phyloP scores from a whole-genome alignment of 208 protist genomes.

The Leishmania major region DNA sequence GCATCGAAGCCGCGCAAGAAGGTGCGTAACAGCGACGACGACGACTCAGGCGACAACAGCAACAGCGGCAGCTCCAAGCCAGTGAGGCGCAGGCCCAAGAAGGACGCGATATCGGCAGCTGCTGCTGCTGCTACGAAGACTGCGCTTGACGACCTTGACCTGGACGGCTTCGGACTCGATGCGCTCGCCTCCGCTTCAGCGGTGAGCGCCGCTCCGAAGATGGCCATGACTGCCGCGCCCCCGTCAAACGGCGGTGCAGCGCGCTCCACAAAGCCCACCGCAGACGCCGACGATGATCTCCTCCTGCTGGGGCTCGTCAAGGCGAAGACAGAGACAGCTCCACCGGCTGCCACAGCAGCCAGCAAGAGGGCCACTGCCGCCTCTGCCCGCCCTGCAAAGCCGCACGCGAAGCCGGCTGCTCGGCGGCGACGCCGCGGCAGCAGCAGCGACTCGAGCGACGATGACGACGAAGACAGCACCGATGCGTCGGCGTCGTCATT shows the following conservation, averaged over 20 bases:
- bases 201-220: constrained; percentile 3
- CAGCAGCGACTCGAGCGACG: constrained; percentile 15
- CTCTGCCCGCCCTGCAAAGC: constrained; percentile 3
- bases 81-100: constrained; percentile 12
- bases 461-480: constrained; percentile 18
- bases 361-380: neutral
- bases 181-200: constrained; percentile 31
- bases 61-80: constrained; percentile 15
- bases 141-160: constrained; percentile 59
- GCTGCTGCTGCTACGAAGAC: constrained; percentile 1
- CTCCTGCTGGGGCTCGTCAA: constrained; percentile 29
- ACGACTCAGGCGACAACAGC: constrained; percentile 4
- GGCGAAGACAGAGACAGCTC: constrained; percentile 3
- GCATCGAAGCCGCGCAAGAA: constrained; percentile 22
- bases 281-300: constrained; percentile 35
- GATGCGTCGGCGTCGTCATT: constrained; percentile 6
- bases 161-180: constrained; percentile 82
- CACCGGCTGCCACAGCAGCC: neutral
- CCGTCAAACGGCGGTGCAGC: neutral
- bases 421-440: neutral
- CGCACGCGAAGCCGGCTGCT: constrained; percentile 15
- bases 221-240: neutral
- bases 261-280: neutral
- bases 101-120: constrained; percentile 12
- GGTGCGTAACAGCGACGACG: constrained; percentile 25